Conservation (phyloP, 768 basidiomycete genomes). For the Xerocomellus intermedius region DNA sequence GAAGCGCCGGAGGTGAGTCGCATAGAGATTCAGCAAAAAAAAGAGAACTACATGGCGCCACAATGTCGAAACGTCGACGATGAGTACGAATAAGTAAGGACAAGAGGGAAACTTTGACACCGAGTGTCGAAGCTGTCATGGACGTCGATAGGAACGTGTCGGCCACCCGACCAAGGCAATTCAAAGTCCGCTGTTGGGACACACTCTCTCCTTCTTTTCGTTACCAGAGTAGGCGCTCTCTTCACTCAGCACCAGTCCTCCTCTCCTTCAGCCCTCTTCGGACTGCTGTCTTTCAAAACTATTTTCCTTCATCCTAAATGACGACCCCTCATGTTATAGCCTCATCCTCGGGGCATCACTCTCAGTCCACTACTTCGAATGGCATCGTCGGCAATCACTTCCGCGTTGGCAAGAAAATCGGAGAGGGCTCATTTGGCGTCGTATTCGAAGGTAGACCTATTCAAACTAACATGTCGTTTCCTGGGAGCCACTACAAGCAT, state of each 20-base stretch:
- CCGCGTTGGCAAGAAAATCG: constrained; percentile 97
- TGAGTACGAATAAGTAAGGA: background rate
- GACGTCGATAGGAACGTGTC: constrained; percentile 27
- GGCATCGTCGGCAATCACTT: constrained; percentile 79
- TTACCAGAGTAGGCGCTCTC: constrained; percentile 22
- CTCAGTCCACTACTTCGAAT: constrained; percentile 60
- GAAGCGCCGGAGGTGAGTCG: background rate
- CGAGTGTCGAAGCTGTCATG: background rate
- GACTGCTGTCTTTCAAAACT: constrained; percentile 29
- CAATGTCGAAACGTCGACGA: background rate
- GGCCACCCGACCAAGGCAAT: constrained; percentile 22
- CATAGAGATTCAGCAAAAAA: background rate
- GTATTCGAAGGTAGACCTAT: constrained; percentile 83
- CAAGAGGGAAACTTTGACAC: background rate
- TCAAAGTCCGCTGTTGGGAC: constrained; percentile 34
- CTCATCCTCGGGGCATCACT: constrained; percentile 68
- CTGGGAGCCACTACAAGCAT: constrained; percentile 1
- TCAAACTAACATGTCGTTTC: background rate
- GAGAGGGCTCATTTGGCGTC: constrained; percentile 98
- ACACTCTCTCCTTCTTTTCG: constrained; percentile 30
- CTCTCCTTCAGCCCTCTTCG: constrained; percentile 25
- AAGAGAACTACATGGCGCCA: background rate
- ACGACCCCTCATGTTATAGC: constrained; percentile 83
- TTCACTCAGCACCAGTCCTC: constrained; percentile 22
- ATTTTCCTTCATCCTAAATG: constrained; percentile 40